Conservation (phyloP, 441 rosid species). For the Arabidopsis hybrid region DNA sequence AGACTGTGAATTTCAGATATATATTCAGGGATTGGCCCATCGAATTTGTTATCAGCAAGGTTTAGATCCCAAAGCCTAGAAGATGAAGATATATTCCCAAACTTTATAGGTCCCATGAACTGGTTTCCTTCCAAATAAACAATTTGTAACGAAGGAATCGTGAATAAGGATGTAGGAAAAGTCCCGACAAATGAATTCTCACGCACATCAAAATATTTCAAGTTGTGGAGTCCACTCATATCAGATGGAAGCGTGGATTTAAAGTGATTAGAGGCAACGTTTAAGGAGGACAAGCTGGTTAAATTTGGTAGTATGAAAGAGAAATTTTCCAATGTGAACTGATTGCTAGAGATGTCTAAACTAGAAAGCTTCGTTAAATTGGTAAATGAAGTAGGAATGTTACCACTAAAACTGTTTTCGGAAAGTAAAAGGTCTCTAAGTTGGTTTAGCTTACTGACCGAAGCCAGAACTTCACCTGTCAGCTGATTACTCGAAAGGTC, state of each 20-base stretch:
- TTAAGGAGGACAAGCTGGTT: conserved; percentile 1
- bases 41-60: neutral
- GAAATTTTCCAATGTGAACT: neutral
- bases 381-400: conserved; percentile 2
- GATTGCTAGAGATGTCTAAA: conserved; percentile 1
- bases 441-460: neutral
- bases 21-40: conserved; percentile 7
- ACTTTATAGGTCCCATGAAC: neutral
- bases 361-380: neutral
- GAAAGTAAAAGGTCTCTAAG: neutral
- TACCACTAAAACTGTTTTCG: neutral
- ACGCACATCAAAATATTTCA: neutral
- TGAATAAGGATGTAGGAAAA: neutral
- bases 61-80: neutral
- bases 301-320: neutral
- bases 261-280: neutral
- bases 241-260: neutral
- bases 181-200: neutral
- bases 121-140: neutral
- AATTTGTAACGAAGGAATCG: neutral
- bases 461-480: conserved; percentile 3
- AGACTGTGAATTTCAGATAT: neutral
- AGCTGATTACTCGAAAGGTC: neutral
- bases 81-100: neutral
- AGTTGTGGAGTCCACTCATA: neutral